A percentile compares a stretch with the other conserved stretches of the same genome.
phyloP scores from a whole-genome alignment of 129 eudicot species.

The Sambucus nigra region DNA sequence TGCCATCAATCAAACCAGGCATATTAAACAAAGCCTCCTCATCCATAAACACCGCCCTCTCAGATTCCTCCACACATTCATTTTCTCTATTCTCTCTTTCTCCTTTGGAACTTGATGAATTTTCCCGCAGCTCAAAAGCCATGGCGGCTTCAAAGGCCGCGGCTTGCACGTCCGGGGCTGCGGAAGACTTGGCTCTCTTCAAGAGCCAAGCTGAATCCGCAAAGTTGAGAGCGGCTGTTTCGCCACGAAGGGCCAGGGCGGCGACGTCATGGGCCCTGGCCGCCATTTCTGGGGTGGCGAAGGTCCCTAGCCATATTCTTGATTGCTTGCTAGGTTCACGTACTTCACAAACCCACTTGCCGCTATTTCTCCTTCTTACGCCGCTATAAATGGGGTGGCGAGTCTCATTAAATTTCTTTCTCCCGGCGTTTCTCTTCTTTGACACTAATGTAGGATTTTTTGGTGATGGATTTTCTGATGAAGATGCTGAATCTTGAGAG shows the following conservation, averaged over 20 bases:
- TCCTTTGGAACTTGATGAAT: neutral
- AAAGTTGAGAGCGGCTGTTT: conserved; percentile 20
- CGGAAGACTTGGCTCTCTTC: conserved; percentile 15
- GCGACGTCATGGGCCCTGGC: conserved; percentile 34
- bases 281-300: conserved; percentile 22
- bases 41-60: conserved; percentile 11
- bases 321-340: conserved; percentile 27
- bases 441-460: neutral
- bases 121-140: neutral
- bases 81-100: neutral
- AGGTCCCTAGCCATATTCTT: conserved; percentile 32
- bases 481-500: conserved; percentile 5
- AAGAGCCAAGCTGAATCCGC: conserved; percentile 17
- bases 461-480: neutral
- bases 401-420: conserved; percentile 33
- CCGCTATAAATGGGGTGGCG: conserved; percentile 37
- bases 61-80: neutral
- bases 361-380: conserved; percentile 20
- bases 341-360: conserved; percentile 22
- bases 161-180: conserved; percentile 16
- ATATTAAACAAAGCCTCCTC: conserved; percentile 34
- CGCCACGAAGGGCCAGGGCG: conserved; percentile 19
- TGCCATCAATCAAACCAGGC: conserved; percentile 31
- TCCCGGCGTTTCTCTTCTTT: conserved; percentile 24
- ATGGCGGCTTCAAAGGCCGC: conserved; percentile 21